Evolutionary conservation across 2,329 filamentous ascomycete genomes (phyloP).

Genomic region (Diaporthe citrichinensis): DNA sequence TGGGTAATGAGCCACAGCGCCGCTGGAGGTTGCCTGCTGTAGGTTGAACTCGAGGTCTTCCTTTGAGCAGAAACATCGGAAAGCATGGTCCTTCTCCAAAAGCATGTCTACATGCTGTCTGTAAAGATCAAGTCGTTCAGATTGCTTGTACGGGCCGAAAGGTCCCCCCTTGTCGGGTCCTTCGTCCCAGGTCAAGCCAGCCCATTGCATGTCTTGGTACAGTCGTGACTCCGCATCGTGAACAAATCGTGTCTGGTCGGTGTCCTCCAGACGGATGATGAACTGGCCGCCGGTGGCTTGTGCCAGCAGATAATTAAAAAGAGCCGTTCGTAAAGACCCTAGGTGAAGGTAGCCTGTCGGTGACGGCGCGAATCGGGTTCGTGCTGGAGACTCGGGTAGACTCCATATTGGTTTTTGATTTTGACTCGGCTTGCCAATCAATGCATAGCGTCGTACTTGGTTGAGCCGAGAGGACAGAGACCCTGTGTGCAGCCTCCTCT

Average conservation of each 20-base stretch:
- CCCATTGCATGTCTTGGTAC: conserved; percentile 87
- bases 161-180: conserved; percentile 86
- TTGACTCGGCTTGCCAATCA: conserved; percentile 44
- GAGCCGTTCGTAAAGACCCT: conserved; percentile 89
- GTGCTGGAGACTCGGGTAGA: conserved; percentile 71
- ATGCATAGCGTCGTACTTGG: conserved; percentile 45
- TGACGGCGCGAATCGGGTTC: conserved; percentile 94
- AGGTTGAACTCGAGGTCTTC: conserved; percentile 70
- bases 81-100: conserved; percentile 80
- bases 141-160: conserved; percentile 91
- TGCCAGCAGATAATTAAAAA: conserved; percentile 97
- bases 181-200: conserved; percentile 94
- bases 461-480: conserved; percentile 38
- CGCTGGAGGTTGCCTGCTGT: conserved; percentile 54
- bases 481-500: conserved; percentile 39
- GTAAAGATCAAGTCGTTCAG: conserved; percentile 83
- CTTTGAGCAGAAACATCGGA: conserved; percentile 91
- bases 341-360: conserved; percentile 95
- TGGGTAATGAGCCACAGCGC: conserved; percentile 62
- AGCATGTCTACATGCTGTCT: conserved; percentile 77
- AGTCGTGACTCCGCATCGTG: conserved; percentile 83
- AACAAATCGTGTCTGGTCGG: conserved; percentile 90
- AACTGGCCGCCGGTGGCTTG: conserved; percentile 91
- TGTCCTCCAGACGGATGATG: conserved; percentile 92
- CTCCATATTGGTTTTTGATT: conserved; percentile 41